phyloP scores from a whole-genome alignment of 2,329 filamentous ascomycete species.

The Fusarium robinianum region DNA sequence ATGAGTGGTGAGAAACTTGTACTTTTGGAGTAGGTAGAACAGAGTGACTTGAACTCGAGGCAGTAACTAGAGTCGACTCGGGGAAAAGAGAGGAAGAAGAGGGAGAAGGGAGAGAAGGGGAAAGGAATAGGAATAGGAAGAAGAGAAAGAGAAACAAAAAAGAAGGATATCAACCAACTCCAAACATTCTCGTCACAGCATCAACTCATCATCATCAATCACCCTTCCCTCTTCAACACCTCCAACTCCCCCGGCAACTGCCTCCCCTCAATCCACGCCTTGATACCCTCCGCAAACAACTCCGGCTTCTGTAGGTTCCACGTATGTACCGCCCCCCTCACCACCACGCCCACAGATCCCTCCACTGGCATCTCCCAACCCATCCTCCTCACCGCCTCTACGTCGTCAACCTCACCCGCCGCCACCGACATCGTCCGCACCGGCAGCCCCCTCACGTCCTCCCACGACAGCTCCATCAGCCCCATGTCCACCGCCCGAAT shows the following conservation, averaged over 20 bases:
- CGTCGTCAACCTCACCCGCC: constrained; percentile 41
- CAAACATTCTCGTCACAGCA: no score
- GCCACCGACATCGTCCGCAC: constrained; percentile 39
- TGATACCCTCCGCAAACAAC: constrained; percentile 44
- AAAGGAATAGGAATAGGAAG: no score
- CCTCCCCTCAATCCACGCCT: constrained; percentile 42
- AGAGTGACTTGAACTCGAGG: no score
- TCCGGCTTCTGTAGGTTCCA: constrained; percentile 49
- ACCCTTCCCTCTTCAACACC: constrained; percentile 13
- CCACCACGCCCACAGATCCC: constrained; percentile 38
- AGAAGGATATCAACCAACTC: constrained; percentile 13
- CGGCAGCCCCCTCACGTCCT: constrained; percentile 31
- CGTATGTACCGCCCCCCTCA: constrained; percentile 44
- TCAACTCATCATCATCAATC: no score
- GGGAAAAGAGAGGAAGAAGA: no score
- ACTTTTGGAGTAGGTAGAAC: no score
- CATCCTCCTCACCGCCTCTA: constrained; percentile 39
- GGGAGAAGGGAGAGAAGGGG: no score
- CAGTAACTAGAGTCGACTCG: no score
- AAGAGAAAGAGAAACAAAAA: neutral
- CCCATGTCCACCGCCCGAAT: constrained; percentile 32
- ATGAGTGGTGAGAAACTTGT: no score
- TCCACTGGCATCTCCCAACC: constrained; percentile 31
- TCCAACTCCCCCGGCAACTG: constrained; percentile 37
- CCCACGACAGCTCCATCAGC: constrained; percentile 31